A percentile compares a stretch with the other conserved stretches of the same genome.
These are phyloP conservation scores for Jimgerdemannia flammicorona DNA, from an alignment of 192 early-diverging fungal species.

Conservation along the genomic window DNA sequence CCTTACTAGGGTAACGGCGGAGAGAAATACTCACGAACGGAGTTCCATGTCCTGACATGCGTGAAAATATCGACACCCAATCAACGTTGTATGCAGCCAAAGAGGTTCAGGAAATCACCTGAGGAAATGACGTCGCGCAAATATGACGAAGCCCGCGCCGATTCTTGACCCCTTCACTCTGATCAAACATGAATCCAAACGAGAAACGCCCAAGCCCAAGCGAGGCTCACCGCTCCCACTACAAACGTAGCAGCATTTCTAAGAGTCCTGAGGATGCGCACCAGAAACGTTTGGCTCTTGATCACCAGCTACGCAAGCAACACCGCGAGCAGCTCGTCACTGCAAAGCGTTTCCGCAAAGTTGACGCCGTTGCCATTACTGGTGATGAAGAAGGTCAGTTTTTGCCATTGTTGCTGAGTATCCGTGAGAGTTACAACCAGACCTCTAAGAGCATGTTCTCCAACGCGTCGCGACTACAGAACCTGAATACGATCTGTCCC, in stretches of 20 bases:
- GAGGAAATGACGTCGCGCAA: too few relatives aligned
- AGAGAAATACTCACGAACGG: too few relatives aligned
- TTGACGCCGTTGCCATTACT: conserved; percentile 12
- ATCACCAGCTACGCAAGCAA: conserved; percentile 55
- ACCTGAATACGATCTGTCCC: conserved; percentile 11
- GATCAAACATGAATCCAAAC: neutral
- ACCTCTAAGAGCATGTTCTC: too few relatives aligned
- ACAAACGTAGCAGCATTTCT: conserved; percentile 47
- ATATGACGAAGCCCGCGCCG: too few relatives aligned
- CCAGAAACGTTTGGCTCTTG: conserved; percentile 47
- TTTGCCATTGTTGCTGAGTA: neutral
- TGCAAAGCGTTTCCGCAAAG: conserved; percentile 57
- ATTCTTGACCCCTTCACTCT: too few relatives aligned
- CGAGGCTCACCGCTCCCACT: conserved; percentile 23
- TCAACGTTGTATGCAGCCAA: too few relatives aligned
- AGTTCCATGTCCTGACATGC: too few relatives aligned
- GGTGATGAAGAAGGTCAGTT: conserved; percentile 13
- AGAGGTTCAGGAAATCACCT: too few relatives aligned
- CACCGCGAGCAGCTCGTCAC: conserved; percentile 68
- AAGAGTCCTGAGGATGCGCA: conserved; percentile 46
- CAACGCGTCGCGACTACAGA: neutral
- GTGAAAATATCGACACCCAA: too few relatives aligned
- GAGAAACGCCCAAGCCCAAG: neutral
- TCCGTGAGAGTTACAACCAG: neutral
- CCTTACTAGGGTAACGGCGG: too few relatives aligned